These are phyloP conservation scores for Dactylis glomerata DNA, from an alignment of 176 grass and related monocot species.

Conservation along the genomic window DNA sequence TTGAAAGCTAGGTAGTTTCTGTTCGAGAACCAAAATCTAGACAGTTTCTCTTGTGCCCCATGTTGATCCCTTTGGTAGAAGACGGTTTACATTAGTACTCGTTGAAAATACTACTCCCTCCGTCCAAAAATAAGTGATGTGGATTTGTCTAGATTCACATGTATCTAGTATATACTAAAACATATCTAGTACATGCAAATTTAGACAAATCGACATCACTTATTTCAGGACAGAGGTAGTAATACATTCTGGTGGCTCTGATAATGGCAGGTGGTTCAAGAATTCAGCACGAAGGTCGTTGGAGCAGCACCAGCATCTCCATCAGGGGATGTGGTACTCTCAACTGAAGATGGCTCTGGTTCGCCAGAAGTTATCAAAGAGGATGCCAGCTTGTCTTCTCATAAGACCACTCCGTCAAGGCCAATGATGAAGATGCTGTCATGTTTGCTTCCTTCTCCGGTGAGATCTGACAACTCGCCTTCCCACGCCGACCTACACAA, in stretches of 20 bases:
- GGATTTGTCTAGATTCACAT: too few species aligned
- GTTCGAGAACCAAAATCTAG: not conserved
- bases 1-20: not conserved
- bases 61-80: not conserved
- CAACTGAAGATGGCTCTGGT: conserved; percentile 58
- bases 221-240: too few species aligned
- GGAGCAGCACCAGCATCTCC: conserved; percentile 14
- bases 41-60: not conserved
- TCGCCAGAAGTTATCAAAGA: not conserved
- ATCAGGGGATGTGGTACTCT: conserved; percentile 26
- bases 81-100: not conserved
- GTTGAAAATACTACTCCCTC: not conserved
- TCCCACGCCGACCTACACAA: not conserved
- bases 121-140: too few species aligned
- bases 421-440: conserved; percentile 45
- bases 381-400: conserved; percentile 38
- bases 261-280: conserved; percentile 59
- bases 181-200: too few species aligned
- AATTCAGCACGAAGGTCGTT: conserved; percentile 52
- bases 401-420: conserved; percentile 1
- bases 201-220: too few species aligned
- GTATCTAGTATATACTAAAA: too few species aligned
- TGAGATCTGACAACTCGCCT: conserved; percentile 29
- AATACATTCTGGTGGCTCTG: conserved; percentile 2
- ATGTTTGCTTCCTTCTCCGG: conserved; percentile 46